Evolutionary conservation across 179 eudicot genomes (phyloP), one percentile per base, ranked within the genome.

Genomic region (Vitellaria paradoxa): DNA sequence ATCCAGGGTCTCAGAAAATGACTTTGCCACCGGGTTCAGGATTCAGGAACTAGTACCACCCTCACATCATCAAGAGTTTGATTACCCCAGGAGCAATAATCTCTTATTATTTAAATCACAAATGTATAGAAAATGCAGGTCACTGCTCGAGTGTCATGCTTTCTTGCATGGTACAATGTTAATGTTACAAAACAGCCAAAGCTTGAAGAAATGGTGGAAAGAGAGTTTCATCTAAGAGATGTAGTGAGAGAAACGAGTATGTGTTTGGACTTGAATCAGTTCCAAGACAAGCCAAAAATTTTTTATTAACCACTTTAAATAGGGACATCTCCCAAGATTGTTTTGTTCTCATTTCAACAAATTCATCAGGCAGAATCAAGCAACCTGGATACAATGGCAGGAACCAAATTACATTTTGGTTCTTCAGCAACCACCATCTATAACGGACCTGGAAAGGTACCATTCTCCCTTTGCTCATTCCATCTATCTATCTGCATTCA

Each of bases 381-480:
- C 46, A 77, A 57, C 12, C 23, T 9, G 57, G 65, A 56, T 40
- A 45, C 37, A 15, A 17, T 40, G 57, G 67, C 67, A 21, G 30
- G 11, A 45, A 56, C 56, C n/a, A 42, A 8, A 52, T 5, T 47
- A n/a, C 47, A n/a, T 65, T 20, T 80, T 13, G 47, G 20, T 24
- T 69, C 75, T 70, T 70, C 55, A 7, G 57, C 72, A 70, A 59
- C 59, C 23, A 21, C 57, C 50, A 24, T 57, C 68, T 82, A 82
- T 62, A 82, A 59, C 56, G 96, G 96, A 23, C 96, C 96, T 1
- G 96, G 88, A 74, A 91, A 91, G 46, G 91, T 91, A 26, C 96
- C 95, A 30, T 88, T 89, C 83, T 91, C 95, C 82, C 95, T 89
- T 77, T 91, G 95, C 85, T 89, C 95, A 52, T 91, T 91, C 95